Evolutionary conservation across 768 basidiomycete species (phyloP), one percentile per base, ranked within the genome.

Genomic region (Lyophyllum shimeji): DNA sequence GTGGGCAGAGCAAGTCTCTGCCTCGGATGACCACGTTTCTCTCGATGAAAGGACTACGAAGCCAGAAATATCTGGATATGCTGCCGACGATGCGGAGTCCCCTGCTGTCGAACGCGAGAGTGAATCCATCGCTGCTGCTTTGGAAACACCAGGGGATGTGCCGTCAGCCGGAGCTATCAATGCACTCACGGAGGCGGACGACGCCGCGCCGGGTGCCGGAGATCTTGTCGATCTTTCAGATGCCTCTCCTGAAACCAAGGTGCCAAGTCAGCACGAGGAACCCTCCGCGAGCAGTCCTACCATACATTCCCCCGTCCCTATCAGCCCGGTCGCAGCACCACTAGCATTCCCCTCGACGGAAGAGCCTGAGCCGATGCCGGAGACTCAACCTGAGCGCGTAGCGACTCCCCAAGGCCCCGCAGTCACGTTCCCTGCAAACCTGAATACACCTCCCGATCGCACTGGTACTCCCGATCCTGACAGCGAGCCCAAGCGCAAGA

Each of bases 1-100:
- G 90, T 97, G 95, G 94, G 85, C 89, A 0, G 85, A 92, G 66
- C 90, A 95, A 65, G 76, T 89, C 27, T 83, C 84, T 21, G 78
- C 86, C 3, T 81, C 82, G 27, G 88, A 86, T 51, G 78, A 82
- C 50, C 73, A 71, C 57, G 70, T 77, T 15, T 63, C 63, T 37
- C 50, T 61, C 39, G 60, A 57, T 12, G 63, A 61, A 29, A 57
- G 59, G 31, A 63, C 61, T 48, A 69, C 68, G 56, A 76, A 75
- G 63, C 74, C 72, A 49, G 75, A 76, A 17, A 65, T 74, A 18
- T 68, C 71, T 23, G 82, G 78, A n/a, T 82, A 84, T 65, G 67
- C 69, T 46, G 67, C 78, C 12, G 80, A 75, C 23, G 64, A 69
- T n/a, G 56, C 66, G 8, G 67, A 63, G 9, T 53, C 63, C 37